Evolutionary conservation across 164 flowering plant genomes (phyloP).

Genomic region (Annona squamosa): DNA sequence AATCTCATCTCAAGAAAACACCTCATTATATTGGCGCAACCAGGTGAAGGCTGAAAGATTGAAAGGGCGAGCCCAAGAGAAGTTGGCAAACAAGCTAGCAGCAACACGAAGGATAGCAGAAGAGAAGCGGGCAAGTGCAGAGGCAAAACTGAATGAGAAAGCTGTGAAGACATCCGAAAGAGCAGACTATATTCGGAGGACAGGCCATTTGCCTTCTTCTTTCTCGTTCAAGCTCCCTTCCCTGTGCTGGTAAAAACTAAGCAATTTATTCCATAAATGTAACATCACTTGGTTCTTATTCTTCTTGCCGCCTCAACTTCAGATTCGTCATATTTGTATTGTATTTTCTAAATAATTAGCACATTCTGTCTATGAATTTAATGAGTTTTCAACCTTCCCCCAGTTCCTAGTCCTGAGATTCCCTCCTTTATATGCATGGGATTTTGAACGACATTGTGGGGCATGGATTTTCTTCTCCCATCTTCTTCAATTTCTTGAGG

Average conservation of each 20-base stretch:
- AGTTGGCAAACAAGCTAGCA: slow-evolving; percentile 61
- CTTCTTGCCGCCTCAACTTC: slow-evolving; percentile 3
- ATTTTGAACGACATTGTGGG: too few relatives aligned
- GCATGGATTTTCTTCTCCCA: too few relatives aligned
- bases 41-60: slow-evolving; percentile 85
- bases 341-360: background rate
- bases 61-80: slow-evolving; percentile 82
- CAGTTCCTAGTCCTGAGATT: background rate
- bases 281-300: slow-evolving; percentile 6
- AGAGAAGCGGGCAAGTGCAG: slow-evolving; percentile 84
- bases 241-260: slow-evolving; percentile 56
- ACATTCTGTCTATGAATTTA: background rate
- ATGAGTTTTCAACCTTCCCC: background rate
- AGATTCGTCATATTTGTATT: background rate
- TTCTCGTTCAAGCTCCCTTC: slow-evolving; percentile 74
- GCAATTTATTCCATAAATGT: background rate
- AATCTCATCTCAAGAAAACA: background rate
- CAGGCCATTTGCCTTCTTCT: slow-evolving; percentile 79
- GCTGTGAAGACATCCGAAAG: slow-evolving; percentile 69
- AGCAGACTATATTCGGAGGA: slow-evolving; percentile 85
- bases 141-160: slow-evolving; percentile 69
- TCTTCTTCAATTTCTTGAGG: too few relatives aligned
- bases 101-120: slow-evolving; percentile 77
- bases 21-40: background rate
- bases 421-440: too few relatives aligned